A percentile compares a stretch with the other conserved stretches of the same genome.
These are phyloP conservation scores for Phoma sp. DNA, from an alignment of 2,329 filamentous ascomycete species.

Conservation along the genomic window DNA sequence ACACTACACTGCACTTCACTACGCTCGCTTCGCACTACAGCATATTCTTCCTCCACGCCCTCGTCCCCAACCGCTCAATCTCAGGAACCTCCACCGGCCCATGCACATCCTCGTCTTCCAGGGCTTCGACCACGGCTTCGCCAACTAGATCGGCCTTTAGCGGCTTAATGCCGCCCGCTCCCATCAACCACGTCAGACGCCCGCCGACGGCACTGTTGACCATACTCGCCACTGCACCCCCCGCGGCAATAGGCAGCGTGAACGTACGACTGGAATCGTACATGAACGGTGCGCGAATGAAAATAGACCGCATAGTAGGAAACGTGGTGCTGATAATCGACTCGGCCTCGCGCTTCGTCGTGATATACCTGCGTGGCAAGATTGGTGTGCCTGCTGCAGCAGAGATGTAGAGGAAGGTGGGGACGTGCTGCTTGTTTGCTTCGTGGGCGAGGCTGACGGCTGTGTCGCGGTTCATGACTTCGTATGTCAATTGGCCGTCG, in stretches of 20 bases:
- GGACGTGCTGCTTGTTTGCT: slow-evolving; percentile 68
- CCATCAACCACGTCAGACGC: slow-evolving; percentile 77
- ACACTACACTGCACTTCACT: too few relatives aligned
- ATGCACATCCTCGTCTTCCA: slow-evolving; percentile 74
- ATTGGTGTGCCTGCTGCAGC: slow-evolving; percentile 86
- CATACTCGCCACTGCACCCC: slow-evolving; percentile 75
- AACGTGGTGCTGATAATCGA: slow-evolving; percentile 75
- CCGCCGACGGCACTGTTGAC: slow-evolving; percentile 82
- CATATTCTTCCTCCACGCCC: slow-evolving; percentile 91
- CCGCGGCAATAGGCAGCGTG: slow-evolving; percentile 83
- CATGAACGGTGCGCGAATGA: slow-evolving; percentile 85
- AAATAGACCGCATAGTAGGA: slow-evolving; percentile 78
- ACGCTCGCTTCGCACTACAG: too few relatives aligned
- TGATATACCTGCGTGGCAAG: slow-evolving; percentile 84
- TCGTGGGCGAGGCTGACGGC: slow-evolving; percentile 85
- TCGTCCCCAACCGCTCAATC: slow-evolving; percentile 82
- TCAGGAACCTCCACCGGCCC: slow-evolving; percentile 80
- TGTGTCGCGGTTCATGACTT: slow-evolving; percentile 93
- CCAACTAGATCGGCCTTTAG: slow-evolving; percentile 87
- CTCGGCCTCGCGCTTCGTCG: slow-evolving; percentile 92
- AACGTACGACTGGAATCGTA: slow-evolving; percentile 84
- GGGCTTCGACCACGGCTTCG: slow-evolving; percentile 86
- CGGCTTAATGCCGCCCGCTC: slow-evolving; percentile 83
- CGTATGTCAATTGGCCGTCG: slow-evolving; percentile 86
- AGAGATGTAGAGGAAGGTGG: slow-evolving; percentile 85